Conservation (phyloP, 73 alveolate genomes). For the Tetrahymena malaccensis region DNA sequence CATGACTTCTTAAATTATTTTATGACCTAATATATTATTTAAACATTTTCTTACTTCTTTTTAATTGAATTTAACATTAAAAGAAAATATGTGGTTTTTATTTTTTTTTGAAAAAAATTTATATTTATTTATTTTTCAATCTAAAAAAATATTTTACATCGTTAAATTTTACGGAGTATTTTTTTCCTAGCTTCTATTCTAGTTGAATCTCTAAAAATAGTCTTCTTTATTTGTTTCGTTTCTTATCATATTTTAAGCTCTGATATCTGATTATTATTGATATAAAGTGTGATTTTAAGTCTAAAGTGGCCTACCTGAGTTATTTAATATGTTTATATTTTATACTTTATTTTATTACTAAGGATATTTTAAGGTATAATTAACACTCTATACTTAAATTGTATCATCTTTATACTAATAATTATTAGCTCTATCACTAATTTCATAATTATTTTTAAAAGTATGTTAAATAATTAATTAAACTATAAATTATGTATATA, state of each 20-base stretch:
- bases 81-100: too few species aligned
- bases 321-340: too few species aligned
- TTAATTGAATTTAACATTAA: too few species aligned
- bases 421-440: background rate
- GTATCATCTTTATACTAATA: background rate
- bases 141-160: background rate
- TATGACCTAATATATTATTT: background rate
- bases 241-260: background rate
- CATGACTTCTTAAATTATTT: background rate
- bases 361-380: background rate
- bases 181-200: background rate
- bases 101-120: too few species aligned
- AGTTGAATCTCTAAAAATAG: background rate
- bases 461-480: too few species aligned
- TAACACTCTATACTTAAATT: background rate
- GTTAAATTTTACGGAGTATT: background rate
- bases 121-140: too few species aligned
- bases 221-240: background rate
- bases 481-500: too few species aligned
- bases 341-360: too few species aligned
- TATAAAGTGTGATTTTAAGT: background rate
- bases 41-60: too few species aligned
- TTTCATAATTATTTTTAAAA: too few species aligned
- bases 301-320: background rate
- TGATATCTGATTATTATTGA: background rate